Base-by-base conservation (phyloP, 805 yeast genomes). In the Kodamaea lidongshanica region DNA sequence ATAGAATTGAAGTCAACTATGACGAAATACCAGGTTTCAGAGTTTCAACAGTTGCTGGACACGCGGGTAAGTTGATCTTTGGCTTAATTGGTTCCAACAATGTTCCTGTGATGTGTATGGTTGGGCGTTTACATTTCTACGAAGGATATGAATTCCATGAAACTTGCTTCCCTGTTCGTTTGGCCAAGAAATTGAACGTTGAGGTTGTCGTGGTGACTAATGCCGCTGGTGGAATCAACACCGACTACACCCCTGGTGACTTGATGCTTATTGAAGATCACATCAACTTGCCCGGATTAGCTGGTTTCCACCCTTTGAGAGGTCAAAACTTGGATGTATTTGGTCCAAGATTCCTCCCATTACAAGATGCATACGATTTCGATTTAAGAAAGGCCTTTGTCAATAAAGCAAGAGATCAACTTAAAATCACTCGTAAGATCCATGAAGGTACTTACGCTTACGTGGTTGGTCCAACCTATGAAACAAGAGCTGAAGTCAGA, bases 381-480 rank as follows among this genome's bases (percentile, higher is more conserved):
- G 74, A 69, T 3, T 64, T 89, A 41, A 68, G 97, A 38, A 67
- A 71, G 38, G 50, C 68, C 31, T 70, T 87, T 40, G 74, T 77
- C 43, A 44, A 63, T 12, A 67, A 70, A 32, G 81, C 79, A 7
- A 58, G 65, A 31, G 54, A 61, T 13, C 56, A 51, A 18, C 47
- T 65, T 34, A 57, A 58, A 0, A 58, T 82, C 14, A 55, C 61
- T 0, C 75, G 97, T 49, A 49, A 56, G 0, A 69, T 89, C 19
- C 83, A 84, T 47, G 97, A 89, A 56, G 98, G 97, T 20, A 74
- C 79, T 1, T 89, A 89, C 49, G 72, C 72, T 31, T 88, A 72
- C 56, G 94, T 79, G 6, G 73, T 94, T 5, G 98, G 98, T 0
- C 97, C 98, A 4, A 84, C 96, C 1, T 89, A 80, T 56, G 98